Evolutionary conservation across 2,329 filamentous ascomycete genomes (phyloP).

Genomic region (Aspergillus sp.): DNA sequence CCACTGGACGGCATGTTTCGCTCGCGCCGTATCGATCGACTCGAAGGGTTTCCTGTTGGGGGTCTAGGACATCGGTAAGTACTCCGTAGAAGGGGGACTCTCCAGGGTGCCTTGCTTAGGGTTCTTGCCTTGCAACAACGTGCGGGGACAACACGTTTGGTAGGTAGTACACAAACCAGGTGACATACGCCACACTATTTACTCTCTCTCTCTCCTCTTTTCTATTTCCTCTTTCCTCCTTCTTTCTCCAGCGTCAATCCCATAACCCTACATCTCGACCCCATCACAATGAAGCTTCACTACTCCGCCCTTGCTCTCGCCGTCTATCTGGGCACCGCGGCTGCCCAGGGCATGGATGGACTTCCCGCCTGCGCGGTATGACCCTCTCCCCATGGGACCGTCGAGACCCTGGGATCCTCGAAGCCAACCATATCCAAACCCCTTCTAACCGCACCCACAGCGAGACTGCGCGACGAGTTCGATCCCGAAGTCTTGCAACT

Average conservation of each 20-base stretch:
- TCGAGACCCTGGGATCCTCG: neutral
- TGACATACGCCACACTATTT: neutral
- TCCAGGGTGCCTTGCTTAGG: too few species aligned
- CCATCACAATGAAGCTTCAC: slow-evolving; percentile 49
- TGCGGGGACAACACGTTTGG: too few species aligned
- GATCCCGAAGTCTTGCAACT: slow-evolving; percentile 37
- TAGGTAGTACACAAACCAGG: too few species aligned
- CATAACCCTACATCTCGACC: slow-evolving; percentile 7
- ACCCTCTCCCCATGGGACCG: slow-evolving; percentile 11
- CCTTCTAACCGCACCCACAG: slow-evolving; percentile 19
- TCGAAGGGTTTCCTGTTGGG: too few species aligned
- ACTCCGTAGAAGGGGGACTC: too few species aligned
- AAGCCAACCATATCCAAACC: neutral
- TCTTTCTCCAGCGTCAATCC: neutral
- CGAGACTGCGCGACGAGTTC: slow-evolving; percentile 43
- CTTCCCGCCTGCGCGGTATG: slow-evolving; percentile 59
- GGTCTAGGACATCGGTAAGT: too few species aligned
- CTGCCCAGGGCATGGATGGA: slow-evolving; percentile 45
- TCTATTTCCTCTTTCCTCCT: neutral
- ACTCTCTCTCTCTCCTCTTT: neutral
- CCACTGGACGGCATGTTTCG: too few species aligned
- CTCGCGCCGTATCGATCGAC: too few species aligned
- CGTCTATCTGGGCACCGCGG: slow-evolving; percentile 49
- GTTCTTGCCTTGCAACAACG: too few species aligned
- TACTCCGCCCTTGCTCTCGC: slow-evolving; percentile 53